Percentiles rank a stretch among this genome's conserved stretches.
Conservation (phyloP, 2,329 filamentous ascomycete genomes). For the Aspergillus versicolor region DNA sequence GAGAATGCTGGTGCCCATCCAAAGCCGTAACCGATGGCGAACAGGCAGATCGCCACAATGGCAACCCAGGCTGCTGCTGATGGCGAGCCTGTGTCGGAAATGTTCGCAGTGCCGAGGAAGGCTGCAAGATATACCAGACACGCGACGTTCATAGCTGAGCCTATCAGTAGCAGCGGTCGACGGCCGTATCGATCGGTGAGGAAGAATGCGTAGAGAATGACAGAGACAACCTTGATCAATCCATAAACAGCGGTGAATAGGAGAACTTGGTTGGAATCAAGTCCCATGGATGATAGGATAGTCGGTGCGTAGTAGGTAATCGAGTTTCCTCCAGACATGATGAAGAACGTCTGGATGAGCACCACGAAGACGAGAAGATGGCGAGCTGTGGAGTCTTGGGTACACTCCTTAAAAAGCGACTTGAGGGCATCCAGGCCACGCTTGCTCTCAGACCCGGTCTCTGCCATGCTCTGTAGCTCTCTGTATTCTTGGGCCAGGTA, state of each 20-base stretch:
- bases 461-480: slow-evolving; percentile 16
- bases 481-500: slow-evolving; percentile 18
- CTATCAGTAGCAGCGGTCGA: slow-evolving; percentile 26
- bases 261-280: slow-evolving; percentile 14
- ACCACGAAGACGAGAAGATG: slow-evolving; percentile 27
- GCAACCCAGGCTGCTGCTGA: slow-evolving; percentile 19
- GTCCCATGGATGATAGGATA: slow-evolving; percentile 21
- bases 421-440: slow-evolving; percentile 6
- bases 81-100: slow-evolving; percentile 10
- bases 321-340: slow-evolving; percentile 25
- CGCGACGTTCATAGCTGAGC: slow-evolving; percentile 18
- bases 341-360: slow-evolving; percentile 30
- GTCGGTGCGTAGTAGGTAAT: slow-evolving; percentile 26
- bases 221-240: slow-evolving; percentile 19
- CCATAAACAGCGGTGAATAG: slow-evolving; percentile 20
- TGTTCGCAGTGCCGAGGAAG: slow-evolving; percentile 17
- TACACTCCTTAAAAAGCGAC: slow-evolving; percentile 8
- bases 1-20: slow-evolving; percentile 23
- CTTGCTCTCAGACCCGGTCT: slow-evolving; percentile 2
- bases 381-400: slow-evolving; percentile 17
- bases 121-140: slow-evolving; percentile 21
- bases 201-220: slow-evolving; percentile 22
- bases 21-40: slow-evolving; percentile 22
- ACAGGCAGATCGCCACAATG: slow-evolving; percentile 24
- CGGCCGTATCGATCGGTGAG: slow-evolving; percentile 25